A percentile compares a stretch with the other conserved stretches of the same genome.
Conservation (phyloP, 2,329 filamentous ascomycete species). For the Xylaria sp. region DNA sequence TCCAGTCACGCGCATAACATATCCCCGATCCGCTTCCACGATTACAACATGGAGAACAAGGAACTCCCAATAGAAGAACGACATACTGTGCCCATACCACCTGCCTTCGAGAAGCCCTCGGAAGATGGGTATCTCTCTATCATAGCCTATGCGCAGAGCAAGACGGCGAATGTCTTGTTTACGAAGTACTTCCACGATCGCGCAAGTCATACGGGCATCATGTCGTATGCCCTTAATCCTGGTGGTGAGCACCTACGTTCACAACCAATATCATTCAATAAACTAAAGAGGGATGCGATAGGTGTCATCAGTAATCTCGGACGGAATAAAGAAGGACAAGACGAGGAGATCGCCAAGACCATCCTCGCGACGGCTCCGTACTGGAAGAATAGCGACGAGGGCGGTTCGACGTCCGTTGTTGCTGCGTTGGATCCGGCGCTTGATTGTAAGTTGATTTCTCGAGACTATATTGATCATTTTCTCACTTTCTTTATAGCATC, state of each 20-base stretch:
- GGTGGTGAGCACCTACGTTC: slow-evolving; percentile 31
- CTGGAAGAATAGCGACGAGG: slow-evolving; percentile 34
- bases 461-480: no score
- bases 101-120: slow-evolving; percentile 29
- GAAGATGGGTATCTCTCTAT: slow-evolving; percentile 35
- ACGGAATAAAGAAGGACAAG: slow-evolving; percentile 27
- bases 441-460: slow-evolving; percentile 21
- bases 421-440: slow-evolving; percentile 34
- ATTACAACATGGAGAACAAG: slow-evolving; percentile 40
- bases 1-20: slow-evolving; percentile 38
- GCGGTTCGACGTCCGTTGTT: slow-evolving; percentile 33
- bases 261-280: neutral
- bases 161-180: slow-evolving; percentile 47
- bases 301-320: slow-evolving; percentile 34
- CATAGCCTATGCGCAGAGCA: slow-evolving; percentile 47
- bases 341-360: slow-evolving; percentile 29
- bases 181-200: slow-evolving; percentile 36
- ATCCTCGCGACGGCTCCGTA: slow-evolving; percentile 27
- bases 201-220: slow-evolving; percentile 31
- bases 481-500: slow-evolving; percentile 18
- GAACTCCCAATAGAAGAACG: slow-evolving; percentile 33
- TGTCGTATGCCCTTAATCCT: slow-evolving; percentile 39
- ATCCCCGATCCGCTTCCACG: slow-evolving; percentile 40
- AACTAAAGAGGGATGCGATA: slow-evolving; percentile 14
- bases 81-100: slow-evolving; percentile 27